A percentile compares a stretch with the other conserved stretches of the same genome.
Evolutionary conservation across 2,329 filamentous ascomycete genomes (phyloP).

Genomic region (Teratosphaeria zuluensis): DNA sequence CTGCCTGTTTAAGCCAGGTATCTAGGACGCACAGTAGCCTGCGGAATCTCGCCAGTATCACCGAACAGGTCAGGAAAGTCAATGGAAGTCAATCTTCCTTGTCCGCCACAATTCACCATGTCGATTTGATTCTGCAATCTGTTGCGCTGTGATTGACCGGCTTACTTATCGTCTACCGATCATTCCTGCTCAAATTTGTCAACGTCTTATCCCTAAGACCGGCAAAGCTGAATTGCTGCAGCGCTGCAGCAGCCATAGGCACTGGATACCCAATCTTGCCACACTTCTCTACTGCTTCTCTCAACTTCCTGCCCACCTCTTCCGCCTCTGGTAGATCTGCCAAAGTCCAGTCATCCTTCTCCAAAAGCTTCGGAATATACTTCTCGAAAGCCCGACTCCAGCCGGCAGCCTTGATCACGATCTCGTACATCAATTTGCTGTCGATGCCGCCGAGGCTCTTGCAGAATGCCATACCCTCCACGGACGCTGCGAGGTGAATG

Average conservation of each 20-base stretch:
- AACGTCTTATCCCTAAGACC: slow-evolving; percentile 11
- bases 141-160: background rate
- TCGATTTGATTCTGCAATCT: background rate
- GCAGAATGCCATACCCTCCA: slow-evolving; percentile 41
- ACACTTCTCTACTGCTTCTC: slow-evolving; percentile 33
- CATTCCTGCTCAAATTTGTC: slow-evolving; percentile 4
- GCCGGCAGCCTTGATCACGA: slow-evolving; percentile 40
- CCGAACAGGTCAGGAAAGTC: too few species aligned
- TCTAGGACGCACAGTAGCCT: too few species aligned
- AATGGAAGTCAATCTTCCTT: too few species aligned
- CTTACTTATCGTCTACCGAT: background rate
- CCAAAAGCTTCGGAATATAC: slow-evolving; percentile 25
- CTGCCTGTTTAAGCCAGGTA: background rate
- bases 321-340: slow-evolving; percentile 29
- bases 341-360: slow-evolving; percentile 25
- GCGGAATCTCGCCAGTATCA: too few species aligned
- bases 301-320: slow-evolving; percentile 29
- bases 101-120: too few species aligned
- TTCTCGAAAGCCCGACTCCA: slow-evolving; percentile 36
- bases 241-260: slow-evolving; percentile 26
- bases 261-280: slow-evolving; percentile 22
- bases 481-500: slow-evolving; percentile 41
- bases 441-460: slow-evolving; percentile 34
- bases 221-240: slow-evolving; percentile 27
- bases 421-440: slow-evolving; percentile 35